phyloP scores from a whole-genome alignment of 2,329 filamentous ascomycete species.

The Claviceps quebecensis region DNA sequence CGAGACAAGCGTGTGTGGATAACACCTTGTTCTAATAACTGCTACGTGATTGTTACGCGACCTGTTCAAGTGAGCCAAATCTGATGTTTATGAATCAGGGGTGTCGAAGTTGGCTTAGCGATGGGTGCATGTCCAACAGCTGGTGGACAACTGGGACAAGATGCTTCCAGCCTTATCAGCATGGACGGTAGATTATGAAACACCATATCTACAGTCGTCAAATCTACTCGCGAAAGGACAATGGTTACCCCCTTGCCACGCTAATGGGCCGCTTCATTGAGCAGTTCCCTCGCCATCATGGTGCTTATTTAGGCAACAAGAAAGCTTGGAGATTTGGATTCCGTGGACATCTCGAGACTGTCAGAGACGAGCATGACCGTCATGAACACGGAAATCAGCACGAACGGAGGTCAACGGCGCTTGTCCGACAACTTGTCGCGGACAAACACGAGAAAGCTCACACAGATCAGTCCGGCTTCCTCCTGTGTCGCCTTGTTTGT shows the following conservation, averaged over 20 bases:
- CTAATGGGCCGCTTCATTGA: background rate
- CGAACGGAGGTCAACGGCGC: background rate
- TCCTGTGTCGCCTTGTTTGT: slow-evolving; percentile 1
- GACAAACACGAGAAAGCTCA: slow-evolving; percentile 1
- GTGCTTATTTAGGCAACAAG: background rate
- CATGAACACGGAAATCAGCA: background rate
- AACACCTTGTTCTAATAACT: background rate
- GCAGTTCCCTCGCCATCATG: background rate
- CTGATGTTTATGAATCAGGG: slow-evolving; percentile 2
- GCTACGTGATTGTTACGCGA: background rate
- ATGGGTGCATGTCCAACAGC: slow-evolving; percentile 3
- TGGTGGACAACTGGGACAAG: slow-evolving; percentile 3
- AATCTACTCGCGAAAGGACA: background rate
- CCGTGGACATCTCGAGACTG: background rate
- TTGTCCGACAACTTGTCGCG: background rate
- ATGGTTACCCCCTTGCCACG: background rate
- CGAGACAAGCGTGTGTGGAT: background rate
- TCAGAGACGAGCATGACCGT: background rate
- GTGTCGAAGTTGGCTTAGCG: background rate
- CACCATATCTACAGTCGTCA: background rate
- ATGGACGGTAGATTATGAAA: background rate
- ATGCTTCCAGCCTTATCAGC: background rate
- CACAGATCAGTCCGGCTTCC: background rate
- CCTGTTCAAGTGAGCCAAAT: slow-evolving; percentile 1
- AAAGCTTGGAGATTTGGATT: background rate